Evolutionary conservation across 2,329 filamentous ascomycete species (phyloP), one percentile per base, ranked within the genome.

Genomic region (Aspergillus texensis): DNA sequence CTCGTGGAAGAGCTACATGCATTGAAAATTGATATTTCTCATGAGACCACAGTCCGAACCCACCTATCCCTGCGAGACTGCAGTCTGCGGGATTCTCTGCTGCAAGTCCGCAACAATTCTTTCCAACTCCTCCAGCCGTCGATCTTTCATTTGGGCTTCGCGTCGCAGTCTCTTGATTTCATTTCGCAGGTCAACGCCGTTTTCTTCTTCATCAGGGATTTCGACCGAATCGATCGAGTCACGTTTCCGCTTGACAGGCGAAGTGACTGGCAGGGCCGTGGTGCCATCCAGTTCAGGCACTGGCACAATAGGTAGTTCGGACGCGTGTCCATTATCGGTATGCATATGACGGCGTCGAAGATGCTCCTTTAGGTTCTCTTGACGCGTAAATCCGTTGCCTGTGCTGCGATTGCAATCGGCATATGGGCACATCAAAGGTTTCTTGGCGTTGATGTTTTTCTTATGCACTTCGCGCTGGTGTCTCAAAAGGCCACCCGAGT

Each of bases 351-450:
- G 92, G 30, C 94, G 89, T 24, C 94, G 91, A 21, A 97, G 82
- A 78, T 98, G 94, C 79, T 98, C 94, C 74, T 94, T 93, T 4
- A 97, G 84, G 72, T 98, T 98, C 79, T 98, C 94, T 73, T 94
- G 91, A 57, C 94, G 88, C 10, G 94, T 96, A 77, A 98, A 98
- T 26, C 93, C 93, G 72, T 93, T 92, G 66, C 93, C 94, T 0
- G 88, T 89, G 73, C 93, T 92, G 43, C 94, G 90, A 77, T 97
- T 97, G 85, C 94, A 98, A 74, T 92, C 93, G 43, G 83, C 78
- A 72, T 94, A 91, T 0, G 93, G 93, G 73, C 94, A 98, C 81
- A 92, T 91, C 60, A 96, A 85, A 3, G 91, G 89, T 66, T 96
- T 93, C 76, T 94, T 93, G 11, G 93, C 92, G 1, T 93, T 93